Percentiles rank a stretch among this genome's conserved stretches.
These are phyloP conservation scores for Fusarium sp. DNA, from an alignment of 2,329 filamentous ascomycete genomes.

Conservation along the genomic window DNA sequence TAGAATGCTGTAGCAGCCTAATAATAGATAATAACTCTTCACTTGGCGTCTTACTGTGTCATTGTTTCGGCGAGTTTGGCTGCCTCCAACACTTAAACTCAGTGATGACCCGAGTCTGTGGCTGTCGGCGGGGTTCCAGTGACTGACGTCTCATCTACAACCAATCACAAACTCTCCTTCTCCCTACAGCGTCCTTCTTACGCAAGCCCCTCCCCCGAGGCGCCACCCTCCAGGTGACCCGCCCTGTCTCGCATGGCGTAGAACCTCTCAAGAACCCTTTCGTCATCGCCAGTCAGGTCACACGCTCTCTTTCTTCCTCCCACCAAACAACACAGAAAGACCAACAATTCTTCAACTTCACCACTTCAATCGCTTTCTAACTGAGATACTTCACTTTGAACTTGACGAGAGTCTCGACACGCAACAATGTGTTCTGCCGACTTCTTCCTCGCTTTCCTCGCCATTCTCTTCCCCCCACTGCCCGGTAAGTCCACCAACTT, in stretches of 20 bases:
- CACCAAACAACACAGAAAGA: constrained; percentile 18
- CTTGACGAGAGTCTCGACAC: neutral
- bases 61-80: neutral
- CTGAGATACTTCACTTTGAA: neutral
- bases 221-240: constrained; percentile 39
- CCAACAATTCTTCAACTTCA: constrained; percentile 10
- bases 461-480: constrained; percentile 74
- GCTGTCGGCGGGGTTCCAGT: constrained; percentile 22
- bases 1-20: neutral
- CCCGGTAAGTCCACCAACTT: constrained; percentile 63
- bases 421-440: constrained; percentile 68
- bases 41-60: neutral
- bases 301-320: constrained; percentile 22
- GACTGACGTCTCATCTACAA: constrained; percentile 7
- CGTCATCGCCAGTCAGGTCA: constrained; percentile 42
- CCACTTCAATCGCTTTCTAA: neutral
- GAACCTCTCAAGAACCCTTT: constrained; percentile 18
- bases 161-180: constrained; percentile 16
- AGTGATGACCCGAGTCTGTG: constrained; percentile 35
- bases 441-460: constrained; percentile 72
- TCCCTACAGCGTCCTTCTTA: constrained; percentile 25
- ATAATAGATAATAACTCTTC: too few species aligned
- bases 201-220: constrained; percentile 41
- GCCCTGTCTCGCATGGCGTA: constrained; percentile 12
- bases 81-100: constrained; percentile 26